Percentiles rank a stretch among this genome's conserved stretches.
These are phyloP conservation scores for Aciculosporium take DNA, from an alignment of 2,329 filamentous ascomycete genomes.

Conservation along the genomic window DNA sequence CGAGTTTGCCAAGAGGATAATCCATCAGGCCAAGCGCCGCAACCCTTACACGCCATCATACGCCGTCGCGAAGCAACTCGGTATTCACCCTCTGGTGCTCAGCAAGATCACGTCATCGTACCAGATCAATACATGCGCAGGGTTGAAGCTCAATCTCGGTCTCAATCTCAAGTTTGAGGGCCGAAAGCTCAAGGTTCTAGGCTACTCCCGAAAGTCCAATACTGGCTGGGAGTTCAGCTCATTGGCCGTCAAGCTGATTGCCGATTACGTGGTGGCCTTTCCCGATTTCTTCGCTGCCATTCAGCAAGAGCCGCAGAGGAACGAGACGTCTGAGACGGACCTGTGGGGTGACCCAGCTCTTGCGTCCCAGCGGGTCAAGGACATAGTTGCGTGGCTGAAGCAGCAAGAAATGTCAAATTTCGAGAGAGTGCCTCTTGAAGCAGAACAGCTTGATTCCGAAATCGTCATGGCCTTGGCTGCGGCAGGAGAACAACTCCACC, in stretches of 20 bases:
- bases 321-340: conserved; percentile 70
- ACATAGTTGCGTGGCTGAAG: conserved; percentile 89
- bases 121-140: conserved; percentile 63
- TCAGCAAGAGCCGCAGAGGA: conserved; percentile 69
- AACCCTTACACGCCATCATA: conserved; percentile 78
- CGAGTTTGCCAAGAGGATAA: conserved; percentile 68
- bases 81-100: conserved; percentile 71
- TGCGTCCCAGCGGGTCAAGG: conserved; percentile 72
- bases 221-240: conserved; percentile 93
- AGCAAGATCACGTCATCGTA: conserved; percentile 96
- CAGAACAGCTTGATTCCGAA: conserved; percentile 87
- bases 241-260: conserved; percentile 65
- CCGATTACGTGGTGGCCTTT: conserved; percentile 84
- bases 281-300: conserved; percentile 91
- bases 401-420: conserved; percentile 81
- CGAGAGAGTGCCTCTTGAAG: conserved; percentile 89
- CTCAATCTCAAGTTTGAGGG: conserved; percentile 95
- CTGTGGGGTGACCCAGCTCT: conserved; percentile 63
- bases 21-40: conserved; percentile 50
- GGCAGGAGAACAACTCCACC: conserved; percentile 51
- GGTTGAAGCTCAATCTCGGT: conserved; percentile 74
- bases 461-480: conserved; percentile 69
- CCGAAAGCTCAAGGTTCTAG: conserved; percentile 87
- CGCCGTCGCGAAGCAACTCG: conserved; percentile 69
- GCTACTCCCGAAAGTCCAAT: conserved; percentile 76